Evolutionary conservation across 805 yeast species (phyloP).

Genomic region (Yarrowia keelungensis): DNA sequence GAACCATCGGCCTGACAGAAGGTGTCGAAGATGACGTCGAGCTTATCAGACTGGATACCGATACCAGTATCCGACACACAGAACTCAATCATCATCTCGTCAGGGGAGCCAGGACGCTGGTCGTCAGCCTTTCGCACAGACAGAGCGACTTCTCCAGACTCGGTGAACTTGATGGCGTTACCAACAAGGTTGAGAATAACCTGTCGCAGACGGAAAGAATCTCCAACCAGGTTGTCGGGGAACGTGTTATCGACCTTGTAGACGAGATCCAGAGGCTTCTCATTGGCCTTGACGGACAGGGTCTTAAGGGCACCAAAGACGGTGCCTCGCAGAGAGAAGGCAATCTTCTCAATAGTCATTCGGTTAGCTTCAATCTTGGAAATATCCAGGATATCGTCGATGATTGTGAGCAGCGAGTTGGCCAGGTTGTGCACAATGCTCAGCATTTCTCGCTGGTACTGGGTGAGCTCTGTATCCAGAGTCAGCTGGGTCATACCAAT

Average conservation of each 20-base stretch:
- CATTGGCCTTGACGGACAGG: slow-evolving; percentile 87
- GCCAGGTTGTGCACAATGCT: slow-evolving; percentile 89
- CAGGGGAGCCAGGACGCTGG: slow-evolving; percentile 50
- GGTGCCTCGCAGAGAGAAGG: slow-evolving; percentile 83
- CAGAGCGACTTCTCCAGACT: slow-evolving; percentile 78
- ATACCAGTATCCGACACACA: slow-evolving; percentile 92
- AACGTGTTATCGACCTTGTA: slow-evolving; percentile 85
- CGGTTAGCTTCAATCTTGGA: slow-evolving; percentile 93
- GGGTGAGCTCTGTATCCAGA: slow-evolving; percentile 85
- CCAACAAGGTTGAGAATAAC: slow-evolving; percentile 87
- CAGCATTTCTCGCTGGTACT: slow-evolving; percentile 90
- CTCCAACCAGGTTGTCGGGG: slow-evolving; percentile 87
- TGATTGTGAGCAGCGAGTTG: slow-evolving; percentile 81
- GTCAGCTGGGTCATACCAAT: slow-evolving; percentile 93
- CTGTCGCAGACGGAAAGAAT: slow-evolving; percentile 85
- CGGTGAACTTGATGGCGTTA: slow-evolving; percentile 88
- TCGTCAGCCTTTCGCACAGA: slow-evolving; percentile 66
- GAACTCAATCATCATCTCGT: slow-evolving; percentile 71
- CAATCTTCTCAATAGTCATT: slow-evolving; percentile 91
- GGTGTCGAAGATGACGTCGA: slow-evolving; percentile 85
- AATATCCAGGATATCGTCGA: slow-evolving; percentile 89
- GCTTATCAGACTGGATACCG: slow-evolving; percentile 84
- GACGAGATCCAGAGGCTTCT: slow-evolving; percentile 77
- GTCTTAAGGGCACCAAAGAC: slow-evolving; percentile 91
- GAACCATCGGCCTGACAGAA: slow-evolving; percentile 95